phyloP scores from a whole-genome alignment of 345 rosid species.

The Pistacia integerrima region DNA sequence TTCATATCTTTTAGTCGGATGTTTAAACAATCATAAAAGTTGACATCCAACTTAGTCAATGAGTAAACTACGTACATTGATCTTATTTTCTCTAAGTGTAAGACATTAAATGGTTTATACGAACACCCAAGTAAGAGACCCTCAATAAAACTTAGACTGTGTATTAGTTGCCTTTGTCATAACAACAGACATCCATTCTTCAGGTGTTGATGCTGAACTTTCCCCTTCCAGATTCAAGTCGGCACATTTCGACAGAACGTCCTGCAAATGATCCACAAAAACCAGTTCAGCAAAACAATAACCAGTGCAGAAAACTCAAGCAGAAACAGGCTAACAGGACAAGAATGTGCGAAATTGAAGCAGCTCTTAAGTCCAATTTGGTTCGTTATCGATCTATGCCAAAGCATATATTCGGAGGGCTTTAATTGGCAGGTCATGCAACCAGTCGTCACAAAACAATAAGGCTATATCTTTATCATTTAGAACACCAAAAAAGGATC shows the following conservation, averaged over 20 bases:
- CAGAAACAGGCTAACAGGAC: neutral
- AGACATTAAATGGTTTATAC: neutral
- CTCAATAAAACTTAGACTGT: neutral
- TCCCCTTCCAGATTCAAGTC: slow-evolving; percentile 29
- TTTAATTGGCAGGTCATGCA: too few relatives aligned
- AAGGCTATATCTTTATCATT: too few relatives aligned
- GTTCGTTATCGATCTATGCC: too few relatives aligned
- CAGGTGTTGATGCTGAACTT: slow-evolving; percentile 12
- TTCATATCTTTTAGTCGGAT: neutral
- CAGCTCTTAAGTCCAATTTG: neutral
- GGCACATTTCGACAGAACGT: slow-evolving; percentile 28
- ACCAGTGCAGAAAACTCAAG: neutral
- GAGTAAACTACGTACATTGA: neutral
- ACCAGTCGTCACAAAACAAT: too few relatives aligned
- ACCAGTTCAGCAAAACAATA: neutral
- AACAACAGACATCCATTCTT: slow-evolving; percentile 20
- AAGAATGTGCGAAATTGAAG: neutral
- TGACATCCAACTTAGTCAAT: neutral
- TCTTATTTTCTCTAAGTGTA: neutral
- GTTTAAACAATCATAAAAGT: neutral
- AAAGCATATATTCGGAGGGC: too few relatives aligned
- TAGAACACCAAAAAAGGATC: too few relatives aligned
- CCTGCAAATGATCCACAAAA: slow-evolving; percentile 20
- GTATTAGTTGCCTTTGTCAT: slow-evolving; percentile 21
- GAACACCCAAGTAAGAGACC: neutral